Base-by-base conservation (phyloP, 2,329 filamentous ascomycete species). In the Hyphodiscus sp. region DNA sequence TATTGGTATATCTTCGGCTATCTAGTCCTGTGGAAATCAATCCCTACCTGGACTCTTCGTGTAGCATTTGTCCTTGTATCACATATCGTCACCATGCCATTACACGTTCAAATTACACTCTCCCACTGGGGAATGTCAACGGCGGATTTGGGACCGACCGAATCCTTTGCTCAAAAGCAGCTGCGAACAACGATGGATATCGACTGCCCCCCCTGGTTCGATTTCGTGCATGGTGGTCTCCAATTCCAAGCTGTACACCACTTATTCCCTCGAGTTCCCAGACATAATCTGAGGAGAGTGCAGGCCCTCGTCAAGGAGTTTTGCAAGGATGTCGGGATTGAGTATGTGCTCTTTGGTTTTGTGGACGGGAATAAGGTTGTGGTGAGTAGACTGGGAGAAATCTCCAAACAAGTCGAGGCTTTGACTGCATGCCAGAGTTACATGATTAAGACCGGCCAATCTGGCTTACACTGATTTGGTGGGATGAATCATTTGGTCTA, bases 241-340 rank as follows among this genome's bases (percentile, higher is more conserved):
- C 85, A 88, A 69, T 89, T 88, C 70, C 85, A 88, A 68, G 83
- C 80, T 7, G 78, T 87, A 1, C 85, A 89, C 67, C 85, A 89
- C 60, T 68, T 88, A 11, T 88, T 83, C 63, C 85, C 85, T 2
- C 76, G 85, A 4, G 75, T 87, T 50, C 85, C 85, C 1, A 71
- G 85, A 20, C 85, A 88, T 68, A 88, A 88, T 66, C 70, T 88
- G 10, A 75, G 85, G 50, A 70, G 73, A 58, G 75, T 78, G 2
- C 84, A 87, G 69, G 72, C 68, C 54, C 65, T 85, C 44, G 82
- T 86, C 1, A 76, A 74, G 61, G 77, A 82, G 44, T 88, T 86
- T 61, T 86, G 81, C 65, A 68, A 77, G n/a, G 81, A 86, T 23
- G 82, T 81, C 1, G 74, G 74, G 4, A 82, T 87, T 45, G 79